Conservation (phyloP, 768 basidiomycete species). For the Amanita muscaria region DNA sequence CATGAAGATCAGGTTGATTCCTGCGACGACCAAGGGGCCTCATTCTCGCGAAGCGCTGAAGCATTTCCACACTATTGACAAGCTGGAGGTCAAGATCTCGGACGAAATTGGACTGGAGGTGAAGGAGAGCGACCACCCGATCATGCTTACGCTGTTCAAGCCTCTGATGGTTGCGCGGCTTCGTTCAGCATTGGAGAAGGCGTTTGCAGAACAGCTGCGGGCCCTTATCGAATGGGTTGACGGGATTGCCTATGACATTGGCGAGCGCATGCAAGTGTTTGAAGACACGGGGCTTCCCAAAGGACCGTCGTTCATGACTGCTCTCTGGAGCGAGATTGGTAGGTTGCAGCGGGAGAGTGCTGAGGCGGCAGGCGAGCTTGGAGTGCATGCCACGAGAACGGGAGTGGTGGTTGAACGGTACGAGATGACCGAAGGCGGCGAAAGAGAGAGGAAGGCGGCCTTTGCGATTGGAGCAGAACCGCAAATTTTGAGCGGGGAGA, state of each 20-base stretch:
- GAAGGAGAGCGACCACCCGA: slow-evolving; percentile 53
- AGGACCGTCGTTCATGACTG: slow-evolving; percentile 43
- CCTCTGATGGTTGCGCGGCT: slow-evolving; percentile 51
- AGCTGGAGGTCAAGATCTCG: slow-evolving; percentile 42
- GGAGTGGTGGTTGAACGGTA: slow-evolving; percentile 51
- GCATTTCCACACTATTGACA: slow-evolving; percentile 53
- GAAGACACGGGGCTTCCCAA: slow-evolving; percentile 49
- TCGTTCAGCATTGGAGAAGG: slow-evolving; percentile 49
- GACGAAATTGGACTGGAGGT: slow-evolving; percentile 48
- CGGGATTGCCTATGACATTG: slow-evolving; percentile 49
- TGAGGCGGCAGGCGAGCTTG: slow-evolving; percentile 27
- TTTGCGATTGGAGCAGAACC: slow-evolving; percentile 70
- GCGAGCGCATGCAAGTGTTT: slow-evolving; percentile 52
- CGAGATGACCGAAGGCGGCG: slow-evolving; percentile 17
- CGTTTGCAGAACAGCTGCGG: slow-evolving; percentile 47
- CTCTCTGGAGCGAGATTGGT: slow-evolving; percentile 64
- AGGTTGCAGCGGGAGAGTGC: slow-evolving; percentile 33
- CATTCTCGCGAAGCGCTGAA: slow-evolving; percentile 31
- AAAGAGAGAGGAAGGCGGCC: slow-evolving; percentile 18
- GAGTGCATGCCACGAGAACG: slow-evolving; percentile 51
- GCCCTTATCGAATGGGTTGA: slow-evolving; percentile 45
- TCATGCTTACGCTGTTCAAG: slow-evolving; percentile 54
- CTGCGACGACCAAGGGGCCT: slow-evolving; percentile 34
- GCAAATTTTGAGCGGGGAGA: slow-evolving; percentile 60
- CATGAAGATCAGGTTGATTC: slow-evolving; percentile 55